Evolutionary conservation across 139 green algal genomes (phyloP), one percentile per base, ranked within the genome.

Genomic region (Closterium sp.): DNA sequence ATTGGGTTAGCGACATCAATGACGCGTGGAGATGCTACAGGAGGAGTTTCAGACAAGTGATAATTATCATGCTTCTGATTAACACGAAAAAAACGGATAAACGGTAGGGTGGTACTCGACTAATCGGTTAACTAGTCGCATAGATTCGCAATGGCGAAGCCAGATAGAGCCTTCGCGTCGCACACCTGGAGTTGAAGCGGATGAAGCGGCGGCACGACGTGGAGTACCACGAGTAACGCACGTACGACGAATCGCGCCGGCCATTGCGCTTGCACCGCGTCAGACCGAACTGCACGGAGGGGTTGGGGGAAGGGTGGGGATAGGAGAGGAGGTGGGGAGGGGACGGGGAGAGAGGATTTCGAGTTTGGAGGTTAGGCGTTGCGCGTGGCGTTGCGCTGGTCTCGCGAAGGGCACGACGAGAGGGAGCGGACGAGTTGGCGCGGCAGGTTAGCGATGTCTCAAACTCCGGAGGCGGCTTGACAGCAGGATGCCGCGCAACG

Each of bases 181-280:
- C 62, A 13, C 62, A 79, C 62, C 29, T 31, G 29, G 85, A 24
- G 85, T 88, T 32, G 85, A 88, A 88, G 85, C 85, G 85, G 85
- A 32, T 31, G 29, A 88, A 88, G 85, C 29, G 29, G 85, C 85
- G 30, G 85, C 85, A 31, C 29, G 29, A 32, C 62, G 62, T 79
- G 85, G 85, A 32, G 22, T 32, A 32, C 85, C 85, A 88, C 85
- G 85, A 88, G 85, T 88, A 32, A 10, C 85, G 85, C 85, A 38
- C 85, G 30, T 38, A 88, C 29, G 29, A 31, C 29, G 29, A 32
- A 32, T 88, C 85, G 85, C 29, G 85, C 85, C 85, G 85, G 21
- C 85, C 85, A 88, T 88, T 88, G 85, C 29, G 13, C 13, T 22
- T 24, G 85, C 85, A 88, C 29, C 30, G 62, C 62, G 62, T 79